Evolutionary conservation across 192 early-diverging fungal species (phyloP), one percentile per base, ranked within the genome.

Genomic region (Thamnidium elegans): DNA sequence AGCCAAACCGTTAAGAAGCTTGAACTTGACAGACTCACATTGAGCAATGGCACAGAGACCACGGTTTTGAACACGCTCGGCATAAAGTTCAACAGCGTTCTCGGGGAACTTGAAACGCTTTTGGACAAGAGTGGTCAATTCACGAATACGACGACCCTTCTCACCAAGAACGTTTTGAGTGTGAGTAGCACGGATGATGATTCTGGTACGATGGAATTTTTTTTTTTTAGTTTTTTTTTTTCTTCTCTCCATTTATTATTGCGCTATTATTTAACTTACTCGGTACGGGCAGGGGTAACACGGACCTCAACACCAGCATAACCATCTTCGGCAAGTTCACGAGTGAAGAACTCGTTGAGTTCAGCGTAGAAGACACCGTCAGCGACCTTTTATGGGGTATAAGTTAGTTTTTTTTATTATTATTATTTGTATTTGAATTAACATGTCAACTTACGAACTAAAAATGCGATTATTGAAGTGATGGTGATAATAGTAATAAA

Each of bases 351-450:
- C 84, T 95, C 94, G 90, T 99, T 99, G 76, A 99, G 89, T 84
- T 99, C 97, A 79, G 97, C 95, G 87, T 95, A 97, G 88, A 99
- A 99, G 61, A 99, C 95, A 92, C 97, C 97, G 84, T 99, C 97
- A 82, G 97, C 97, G 94, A 99, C 97, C 94, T 84, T 54, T 62
- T 26, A 52, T 48, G 21, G 26, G 1, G 23, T 14, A 1, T 39
- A 43, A 23, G 50, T 17, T 45, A 10, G 42, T 48, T 48, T 30
- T 30, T 36, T 26, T 20, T 45, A 45, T 46, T 4, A 48, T 54
- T 5, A 32, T 21, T 31, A 19, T 15, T 39, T 42, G 10, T 8
- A 11, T 36, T 26, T 43, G 30, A 13, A 44, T 43, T n/a, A n/a
- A n/a, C n/a, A 20, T 26, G 19, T 21, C n/a, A 58, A 67, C 66